phyloP scores from a whole-genome alignment of 805 yeast genomes.

The Candida loeiensis region DNA sequence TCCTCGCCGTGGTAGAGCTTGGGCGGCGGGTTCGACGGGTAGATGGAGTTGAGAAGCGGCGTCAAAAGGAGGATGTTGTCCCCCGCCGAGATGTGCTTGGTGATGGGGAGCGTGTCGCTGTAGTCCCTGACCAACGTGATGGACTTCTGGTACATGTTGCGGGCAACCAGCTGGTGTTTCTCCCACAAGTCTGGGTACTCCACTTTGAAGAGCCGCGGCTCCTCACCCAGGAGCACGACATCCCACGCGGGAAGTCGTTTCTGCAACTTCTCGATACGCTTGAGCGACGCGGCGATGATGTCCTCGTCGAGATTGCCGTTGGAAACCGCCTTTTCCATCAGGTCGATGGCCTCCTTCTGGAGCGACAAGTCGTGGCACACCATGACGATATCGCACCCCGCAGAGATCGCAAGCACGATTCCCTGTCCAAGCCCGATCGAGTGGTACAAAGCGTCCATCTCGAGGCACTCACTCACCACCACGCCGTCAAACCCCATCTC shows the following conservation, averaged over 20 bases:
- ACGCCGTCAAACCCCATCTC: slow-evolving; percentile 54
- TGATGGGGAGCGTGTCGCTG: slow-evolving; percentile 47
- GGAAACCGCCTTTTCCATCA: slow-evolving; percentile 34
- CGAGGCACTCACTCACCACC: slow-evolving; percentile 57
- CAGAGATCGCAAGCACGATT: slow-evolving; percentile 56
- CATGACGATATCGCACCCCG: slow-evolving; percentile 62
- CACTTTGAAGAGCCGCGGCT: slow-evolving; percentile 22
- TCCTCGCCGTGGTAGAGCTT: slow-evolving; percentile 45
- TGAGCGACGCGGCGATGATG: slow-evolving; percentile 35
- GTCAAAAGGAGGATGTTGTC: slow-evolving; percentile 34
- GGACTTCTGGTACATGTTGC: slow-evolving; percentile 46
- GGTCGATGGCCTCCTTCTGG: slow-evolving; percentile 54
- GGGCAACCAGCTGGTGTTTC: slow-evolving; percentile 42
- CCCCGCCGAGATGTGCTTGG: slow-evolving; percentile 31
- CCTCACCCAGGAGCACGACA: slow-evolving; percentile 31
- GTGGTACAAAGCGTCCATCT: slow-evolving; percentile 59
- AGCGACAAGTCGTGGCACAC: slow-evolving; percentile 54
- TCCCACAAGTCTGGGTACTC: slow-evolving; percentile 32
- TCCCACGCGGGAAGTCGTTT: slow-evolving; percentile 43
- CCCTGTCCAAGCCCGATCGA: slow-evolving; percentile 69
- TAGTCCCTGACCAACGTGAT: slow-evolving; percentile 54
- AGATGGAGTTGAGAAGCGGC: slow-evolving; percentile 38
- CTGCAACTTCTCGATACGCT: slow-evolving; percentile 44
- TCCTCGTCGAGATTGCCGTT: slow-evolving; percentile 45
- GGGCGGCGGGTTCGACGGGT: slow-evolving; percentile 15